Percentiles rank a stretch among this genome's conserved stretches.
phyloP scores from a whole-genome alignment of 1,284 basidiomycete genomes.

The Acaromyces ingoldii region DNA sequence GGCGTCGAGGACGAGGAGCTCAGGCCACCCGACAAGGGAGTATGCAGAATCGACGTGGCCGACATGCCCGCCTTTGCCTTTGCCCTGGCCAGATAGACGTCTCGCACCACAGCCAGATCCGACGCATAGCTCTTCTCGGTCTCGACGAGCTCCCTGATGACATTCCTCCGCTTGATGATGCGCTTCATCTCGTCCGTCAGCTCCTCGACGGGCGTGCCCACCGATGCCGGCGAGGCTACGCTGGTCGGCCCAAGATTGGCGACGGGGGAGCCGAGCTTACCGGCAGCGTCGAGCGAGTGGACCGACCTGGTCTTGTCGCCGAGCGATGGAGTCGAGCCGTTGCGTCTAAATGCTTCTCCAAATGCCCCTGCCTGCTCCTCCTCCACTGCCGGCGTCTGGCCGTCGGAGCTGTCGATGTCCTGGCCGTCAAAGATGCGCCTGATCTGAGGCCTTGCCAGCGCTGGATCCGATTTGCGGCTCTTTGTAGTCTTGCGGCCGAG shows the following conservation, averaged over 20 bases:
- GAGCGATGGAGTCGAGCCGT: background rate
- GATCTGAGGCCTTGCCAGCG: background rate
- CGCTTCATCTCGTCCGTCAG: constrained; percentile 29
- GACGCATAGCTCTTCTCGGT: constrained; percentile 82
- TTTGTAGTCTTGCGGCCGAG: background rate
- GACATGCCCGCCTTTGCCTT: constrained; percentile 39
- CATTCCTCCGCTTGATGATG: constrained; percentile 72
- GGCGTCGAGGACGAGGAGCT: background rate
- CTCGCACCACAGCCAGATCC: constrained; percentile 76
- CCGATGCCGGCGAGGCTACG: background rate
- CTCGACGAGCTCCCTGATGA: constrained; percentile 63
- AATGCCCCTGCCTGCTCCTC: background rate
- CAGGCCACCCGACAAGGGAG: constrained; percentile 20
- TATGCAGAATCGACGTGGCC: constrained; percentile 6
- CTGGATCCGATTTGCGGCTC: background rate
- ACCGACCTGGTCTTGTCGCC: background rate
- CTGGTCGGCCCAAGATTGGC: constrained; percentile 7
- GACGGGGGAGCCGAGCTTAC: background rate
- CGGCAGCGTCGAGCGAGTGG: background rate
- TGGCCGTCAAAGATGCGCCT: background rate
- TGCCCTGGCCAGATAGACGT: constrained; percentile 62
- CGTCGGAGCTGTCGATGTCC: too few relatives aligned
- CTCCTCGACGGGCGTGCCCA: constrained; percentile 21
- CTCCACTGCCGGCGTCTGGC: background rate
- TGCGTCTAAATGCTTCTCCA: background rate